Percentiles rank a stretch among this genome's conserved stretches.
Evolutionary conservation across 345 rosid species (phyloP).

Genomic region (Physaria fendleri): DNA sequence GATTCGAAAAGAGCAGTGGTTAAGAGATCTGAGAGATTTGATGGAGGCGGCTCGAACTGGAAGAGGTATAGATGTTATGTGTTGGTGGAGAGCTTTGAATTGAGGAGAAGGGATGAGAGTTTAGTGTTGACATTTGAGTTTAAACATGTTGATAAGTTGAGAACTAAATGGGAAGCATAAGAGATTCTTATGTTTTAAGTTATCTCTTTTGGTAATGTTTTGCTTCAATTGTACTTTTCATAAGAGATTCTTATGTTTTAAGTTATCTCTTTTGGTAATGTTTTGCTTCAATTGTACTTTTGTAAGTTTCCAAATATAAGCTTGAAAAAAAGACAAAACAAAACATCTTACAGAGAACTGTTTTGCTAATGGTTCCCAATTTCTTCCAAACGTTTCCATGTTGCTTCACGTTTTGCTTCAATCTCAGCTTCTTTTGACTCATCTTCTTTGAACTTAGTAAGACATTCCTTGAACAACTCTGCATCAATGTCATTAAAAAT

Average conservation of each 20-base stretch:
- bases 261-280: neutral
- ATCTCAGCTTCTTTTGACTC: conserved; percentile 45
- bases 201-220: neutral
- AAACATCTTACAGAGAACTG: conserved; percentile 8
- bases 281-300: neutral
- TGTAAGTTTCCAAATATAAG: no score
- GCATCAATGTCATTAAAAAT: conserved; percentile 60
- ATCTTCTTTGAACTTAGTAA: conserved; percentile 43
- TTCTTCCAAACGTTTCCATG: conserved; percentile 66
- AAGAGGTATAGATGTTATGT: conserved; percentile 43
- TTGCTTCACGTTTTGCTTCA: conserved; percentile 41
- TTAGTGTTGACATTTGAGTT: conserved; percentile 40
- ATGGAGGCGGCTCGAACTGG: conserved; percentile 34
- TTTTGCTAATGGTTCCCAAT: conserved; percentile 31
- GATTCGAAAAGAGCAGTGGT: conserved; percentile 15
- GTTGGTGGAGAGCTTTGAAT: conserved; percentile 56
- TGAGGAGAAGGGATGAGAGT: conserved; percentile 54
- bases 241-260: neutral
- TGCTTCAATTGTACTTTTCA: neutral
- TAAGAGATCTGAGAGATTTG: conserved; percentile 25
- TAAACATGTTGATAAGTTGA: conserved; percentile 38
- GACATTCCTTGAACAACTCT: conserved; percentile 57
- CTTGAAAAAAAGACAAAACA: no score
- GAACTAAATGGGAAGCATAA: conserved; percentile 35
- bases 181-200: neutral